Evolutionary conservation across 116 monocot genomes (phyloP).

Genomic region (Iris pallida): DNA sequence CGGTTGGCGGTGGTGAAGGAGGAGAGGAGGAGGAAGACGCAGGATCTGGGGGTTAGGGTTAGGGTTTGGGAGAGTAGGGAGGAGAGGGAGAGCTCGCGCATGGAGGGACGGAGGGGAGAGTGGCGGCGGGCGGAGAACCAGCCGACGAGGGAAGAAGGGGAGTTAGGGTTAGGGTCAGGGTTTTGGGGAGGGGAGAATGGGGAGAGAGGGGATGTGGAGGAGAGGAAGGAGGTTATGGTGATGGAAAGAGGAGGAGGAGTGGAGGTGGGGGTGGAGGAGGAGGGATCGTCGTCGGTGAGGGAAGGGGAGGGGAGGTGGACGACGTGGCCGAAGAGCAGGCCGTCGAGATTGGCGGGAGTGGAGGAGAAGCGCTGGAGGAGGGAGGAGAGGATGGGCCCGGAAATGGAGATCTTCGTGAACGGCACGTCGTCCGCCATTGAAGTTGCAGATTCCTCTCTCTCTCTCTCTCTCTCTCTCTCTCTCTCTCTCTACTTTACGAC

Average conservation of each 20-base stretch:
- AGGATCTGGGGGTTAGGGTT: conserved; percentile 10
- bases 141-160: conserved; percentile 24
- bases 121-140: conserved; percentile 66
- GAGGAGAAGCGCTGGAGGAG: conserved; percentile 50
- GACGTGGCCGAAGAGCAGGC: conserved; percentile 55
- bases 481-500: too few relatives aligned
- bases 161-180: not conserved
- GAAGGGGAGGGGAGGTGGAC: conserved; percentile 52
- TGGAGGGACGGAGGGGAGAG: conserved; percentile 66
- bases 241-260: conserved; percentile 13
- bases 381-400: conserved; percentile 31
- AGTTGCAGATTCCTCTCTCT: not conserved
- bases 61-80: conserved; percentile 43
- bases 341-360: conserved; percentile 25
- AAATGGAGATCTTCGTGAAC: not conserved
- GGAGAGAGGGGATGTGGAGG: not conserved
- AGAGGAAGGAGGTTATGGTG: conserved; percentile 19
- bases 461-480: too few relatives aligned
- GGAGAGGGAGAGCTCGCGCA: conserved; percentile 67
- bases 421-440: conserved; percentile 8
- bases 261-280: conserved; percentile 33
- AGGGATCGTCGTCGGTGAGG: conserved; percentile 29
- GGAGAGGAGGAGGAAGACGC: conserved; percentile 60
- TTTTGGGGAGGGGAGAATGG: too few relatives aligned
- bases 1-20: conserved; percentile 34